Evolutionary conservation across 495 filamentous ascomycete genomes (phyloP).

Genomic region (Extremus antarcticus): DNA sequence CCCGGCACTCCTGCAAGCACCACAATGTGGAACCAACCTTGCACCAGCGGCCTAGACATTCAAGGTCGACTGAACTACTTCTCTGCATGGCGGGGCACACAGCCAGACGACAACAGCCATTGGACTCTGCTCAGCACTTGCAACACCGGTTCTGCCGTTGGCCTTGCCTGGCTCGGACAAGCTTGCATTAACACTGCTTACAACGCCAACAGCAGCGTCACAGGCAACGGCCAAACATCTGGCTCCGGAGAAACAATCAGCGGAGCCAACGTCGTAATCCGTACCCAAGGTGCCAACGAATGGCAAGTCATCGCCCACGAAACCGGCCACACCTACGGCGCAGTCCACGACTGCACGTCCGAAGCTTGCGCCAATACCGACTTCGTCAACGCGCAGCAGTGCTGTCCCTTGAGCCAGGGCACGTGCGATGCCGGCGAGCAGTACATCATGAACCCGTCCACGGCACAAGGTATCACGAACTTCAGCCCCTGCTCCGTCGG

Average conservation of each 20-base stretch:
- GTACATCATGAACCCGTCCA: conserved; percentile 95
- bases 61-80: conserved; percentile 76
- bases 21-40: conserved; percentile 73
- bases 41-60: conserved; percentile 52
- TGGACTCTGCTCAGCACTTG: conserved; percentile 90
- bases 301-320: conserved; percentile 99
- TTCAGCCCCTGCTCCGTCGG: conserved; percentile 87
- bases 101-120: conserved; percentile 70
- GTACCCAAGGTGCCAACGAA: conserved; percentile 53
- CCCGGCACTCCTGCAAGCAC: conserved; percentile 50
- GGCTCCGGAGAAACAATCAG: conserved; percentile 54
- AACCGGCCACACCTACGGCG: conserved; percentile 88
- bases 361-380: conserved; percentile 51
- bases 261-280: conserved; percentile 82
- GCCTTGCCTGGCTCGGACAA: conserved; percentile 86
- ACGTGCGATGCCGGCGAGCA: conserved; percentile 63
- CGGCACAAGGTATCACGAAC: conserved; percentile 52
- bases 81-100: conserved; percentile 71
- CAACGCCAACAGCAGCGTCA: conserved; percentile 27
- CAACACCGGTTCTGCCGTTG: conserved; percentile 74
- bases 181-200: conserved; percentile 50
- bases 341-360: conserved; percentile 80
- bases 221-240: conserved; percentile 28
- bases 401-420: conserved; percentile 64
- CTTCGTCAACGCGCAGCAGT: conserved; percentile 59